Evolutionary conservation across 768 basidiomycete genomes (phyloP).

Genomic region (Macrolepiota fuliginosa): DNA sequence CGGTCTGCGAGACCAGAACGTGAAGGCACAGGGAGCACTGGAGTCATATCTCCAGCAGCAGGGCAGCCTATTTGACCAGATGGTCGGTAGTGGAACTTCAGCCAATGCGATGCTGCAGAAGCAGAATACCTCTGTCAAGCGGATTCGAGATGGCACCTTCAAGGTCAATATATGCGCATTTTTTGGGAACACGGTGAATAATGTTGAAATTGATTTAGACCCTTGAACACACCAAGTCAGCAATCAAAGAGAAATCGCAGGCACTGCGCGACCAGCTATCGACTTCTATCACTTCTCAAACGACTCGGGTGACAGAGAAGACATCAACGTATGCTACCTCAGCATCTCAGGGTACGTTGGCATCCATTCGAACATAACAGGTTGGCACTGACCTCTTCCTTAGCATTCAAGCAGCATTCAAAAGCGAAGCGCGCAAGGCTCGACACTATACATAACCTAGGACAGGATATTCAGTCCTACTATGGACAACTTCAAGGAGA

Average conservation of each 20-base stretch:
- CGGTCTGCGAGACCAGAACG: conserved; percentile 53
- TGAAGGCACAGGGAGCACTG: conserved; percentile 49
- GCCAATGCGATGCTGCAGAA: conserved; percentile 7
- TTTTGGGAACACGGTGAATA: background rate
- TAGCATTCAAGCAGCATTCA: conserved; percentile 61
- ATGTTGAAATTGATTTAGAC: background rate
- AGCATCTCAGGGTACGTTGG: conserved; percentile 17
- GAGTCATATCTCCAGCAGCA: conserved; percentile 48
- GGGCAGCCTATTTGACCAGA: conserved; percentile 38
- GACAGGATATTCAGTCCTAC: conserved; percentile 47
- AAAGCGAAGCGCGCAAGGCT: conserved; percentile 67
- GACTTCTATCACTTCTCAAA: conserved; percentile 9
- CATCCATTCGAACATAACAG: background rate
- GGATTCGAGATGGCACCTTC: conserved; percentile 14
- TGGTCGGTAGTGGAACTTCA: conserved; percentile 30
- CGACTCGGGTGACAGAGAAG: conserved; percentile 3
- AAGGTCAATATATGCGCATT: conserved; percentile 9
- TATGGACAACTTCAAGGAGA: conserved; percentile 29
- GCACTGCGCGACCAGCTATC: conserved; percentile 8
- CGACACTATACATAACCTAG: conserved; percentile 52
- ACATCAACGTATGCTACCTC: conserved; percentile 9
- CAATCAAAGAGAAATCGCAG: conserved; percentile 4
- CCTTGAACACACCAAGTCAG: background rate
- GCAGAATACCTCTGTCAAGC: conserved; percentile 10
- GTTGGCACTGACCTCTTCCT: conserved; percentile 3